Evolutionary conservation across 208 protist species (phyloP), one percentile per base, ranked within the genome.

Genomic region (Balamuthia mandrillaris): DNA sequence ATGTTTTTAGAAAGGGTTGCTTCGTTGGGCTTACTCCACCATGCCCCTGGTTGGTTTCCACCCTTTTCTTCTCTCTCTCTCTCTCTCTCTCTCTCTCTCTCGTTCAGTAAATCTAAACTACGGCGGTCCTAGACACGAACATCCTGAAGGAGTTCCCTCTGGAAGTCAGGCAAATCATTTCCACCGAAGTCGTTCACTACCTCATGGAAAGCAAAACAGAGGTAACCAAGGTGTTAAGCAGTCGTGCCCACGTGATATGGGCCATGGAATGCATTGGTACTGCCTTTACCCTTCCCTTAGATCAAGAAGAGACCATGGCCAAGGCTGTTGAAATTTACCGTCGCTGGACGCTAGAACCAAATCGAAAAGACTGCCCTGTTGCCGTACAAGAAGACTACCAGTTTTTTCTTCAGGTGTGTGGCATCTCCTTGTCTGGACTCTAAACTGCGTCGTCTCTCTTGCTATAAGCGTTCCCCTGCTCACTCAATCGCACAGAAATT

Each of bases 211-310:
- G 54, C 9, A 82, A 82, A 5, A 35, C 33, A 9, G 51, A n/a
- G n/a, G 27, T 56, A 33, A 44, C 35, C 24, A 37, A 79, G 70
- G 47, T 33, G 4, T 44, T 68, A 14, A 60, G 27, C 18, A 84
- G 78, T 37, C 41, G 33, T 24, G 54, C 58, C 7, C 78, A 84
- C 18, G 65, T 74, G 39, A 37, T 37, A 31, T 88, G 79, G 81
- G 60, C 74, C n/a, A 86, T 88, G 86, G 86, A 88, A 45, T 60
- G 78, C 37, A 47, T 87, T 37, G 86, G 86, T 24, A 44, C 68
- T n/a, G n/a, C 45, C 16, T 61, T 88, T 44, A 51, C 54, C 2
- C 79, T 86, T 27, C 86, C 86, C 14, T 82, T 88, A 35, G 79
- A 88, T 18, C 52, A 86, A 29, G 60, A 45, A 49, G 86, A 88